Evolutionary conservation across 257 asterid genomes (phyloP), one percentile per base, ranked within the genome.

Genomic region (Mitragyna speciosa): DNA sequence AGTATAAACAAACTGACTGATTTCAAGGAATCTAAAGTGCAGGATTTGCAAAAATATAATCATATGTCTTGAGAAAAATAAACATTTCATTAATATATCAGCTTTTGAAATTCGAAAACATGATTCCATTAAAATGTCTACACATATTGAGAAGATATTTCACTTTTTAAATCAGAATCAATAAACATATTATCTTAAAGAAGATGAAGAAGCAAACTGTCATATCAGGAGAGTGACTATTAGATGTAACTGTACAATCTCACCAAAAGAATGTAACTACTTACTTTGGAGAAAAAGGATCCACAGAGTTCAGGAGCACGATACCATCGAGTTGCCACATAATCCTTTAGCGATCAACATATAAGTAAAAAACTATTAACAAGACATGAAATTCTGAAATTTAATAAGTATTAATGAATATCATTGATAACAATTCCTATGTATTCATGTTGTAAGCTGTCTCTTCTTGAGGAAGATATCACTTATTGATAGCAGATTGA

Each of bases 271-370:
- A 73, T 20, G 86, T 24, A 79, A 72, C 33, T 81, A 85, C 98
- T 89, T 86, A 95, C 99, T 88, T 86, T 96, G 86, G 98, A 96
- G 85, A 88, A 96, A 82, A 96, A 96, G 66, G 98, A 96, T 76
- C 99, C 99, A 81, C 99, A 96, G 84, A 96, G 99, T 85, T 96
- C 99, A 80, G 97, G 99, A 86, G 99, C 99, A 77, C 99, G 98
- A 85, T 96, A 96, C 98, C 98, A 96, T 77, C 98, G 95, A 64
- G 98, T 95, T 47, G 99, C 99, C 87, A 95, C 99, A 51, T 95
- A 95, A 87, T 95, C 99, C 99, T 95, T 68, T 41, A 86, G 79
- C 45, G 79, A 87, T 59, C 77, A 80, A 73, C 76, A 83, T 77
- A 81, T 39, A 52, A 65, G 41, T 54, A 58, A n/a, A 39, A 81